Percentiles rank a stretch among this genome's conserved stretches.
Conservation (phyloP, 129 eudicot genomes). For the Smallanthus sonchifolius region DNA sequence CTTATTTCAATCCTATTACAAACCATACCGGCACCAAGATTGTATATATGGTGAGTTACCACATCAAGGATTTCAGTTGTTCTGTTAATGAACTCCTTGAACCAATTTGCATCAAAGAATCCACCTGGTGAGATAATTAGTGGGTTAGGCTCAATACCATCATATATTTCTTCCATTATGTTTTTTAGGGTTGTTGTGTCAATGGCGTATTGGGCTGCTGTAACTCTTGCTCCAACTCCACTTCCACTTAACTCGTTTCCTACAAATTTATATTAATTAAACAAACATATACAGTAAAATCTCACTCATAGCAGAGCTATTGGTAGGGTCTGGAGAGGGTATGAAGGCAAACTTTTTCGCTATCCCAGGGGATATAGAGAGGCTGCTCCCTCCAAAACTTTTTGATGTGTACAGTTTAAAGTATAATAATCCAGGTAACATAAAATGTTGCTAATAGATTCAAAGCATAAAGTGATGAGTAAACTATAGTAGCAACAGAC, state of each 20-base stretch:
- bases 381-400: no score
- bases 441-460: no score
- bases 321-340: no score
- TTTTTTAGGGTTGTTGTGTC: not conserved
- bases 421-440: no score
- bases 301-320: no score
- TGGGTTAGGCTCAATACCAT: not conserved
- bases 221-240: slow-evolving; percentile 15
- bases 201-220: not conserved
- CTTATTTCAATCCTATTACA: not conserved
- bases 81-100: slow-evolving; percentile 5
- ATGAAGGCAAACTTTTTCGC: no score
- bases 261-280: not conserved
- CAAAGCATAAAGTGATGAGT: no score
- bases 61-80: slow-evolving; percentile 1
- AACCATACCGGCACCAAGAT: slow-evolving; percentile 5
- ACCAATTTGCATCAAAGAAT: slow-evolving; percentile 10
- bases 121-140: slow-evolving; percentile 10
- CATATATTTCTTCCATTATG: not conserved
- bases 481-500: no score
- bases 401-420: no score
- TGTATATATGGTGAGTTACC: slow-evolving; percentile 14
- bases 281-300: no score
- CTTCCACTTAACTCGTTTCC: slow-evolving; percentile 4
- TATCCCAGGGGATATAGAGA: no score